A percentile compares a stretch with the other conserved stretches of the same genome.
These are phyloP conservation scores for Exobasidium cylindrosporum DNA, from an alignment of 1,284 basidiomycete genomes.

Conservation along the genomic window DNA sequence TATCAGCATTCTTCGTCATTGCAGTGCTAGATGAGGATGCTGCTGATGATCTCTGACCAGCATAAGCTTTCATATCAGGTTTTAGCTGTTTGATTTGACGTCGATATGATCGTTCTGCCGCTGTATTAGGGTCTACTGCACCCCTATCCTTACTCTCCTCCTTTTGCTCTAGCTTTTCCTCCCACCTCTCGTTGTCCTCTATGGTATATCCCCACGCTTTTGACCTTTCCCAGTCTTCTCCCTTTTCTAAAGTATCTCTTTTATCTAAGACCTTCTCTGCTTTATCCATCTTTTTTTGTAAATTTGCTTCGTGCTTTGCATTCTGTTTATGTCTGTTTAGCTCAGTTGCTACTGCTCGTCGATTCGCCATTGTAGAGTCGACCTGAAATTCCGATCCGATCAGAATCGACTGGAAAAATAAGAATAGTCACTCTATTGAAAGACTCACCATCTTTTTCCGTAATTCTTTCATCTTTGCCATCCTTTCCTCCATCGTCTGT, in stretches of 20 bases:
- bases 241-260: slow-evolving; percentile 79
- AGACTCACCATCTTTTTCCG: slow-evolving; percentile 71
- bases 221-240: slow-evolving; percentile 68
- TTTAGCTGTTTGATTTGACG: slow-evolving; percentile 82
- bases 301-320: slow-evolving; percentile 1
- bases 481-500: slow-evolving; percentile 69
- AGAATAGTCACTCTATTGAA: background rate
- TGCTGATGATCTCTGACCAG: slow-evolving; percentile 73
- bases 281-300: slow-evolving; percentile 56
- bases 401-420: background rate
- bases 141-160: slow-evolving; percentile 73
- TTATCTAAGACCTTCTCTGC: slow-evolving; percentile 82
- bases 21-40: background rate
- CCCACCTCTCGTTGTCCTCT: slow-evolving; percentile 91
- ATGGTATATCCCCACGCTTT: slow-evolving; percentile 92
- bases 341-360: slow-evolving; percentile 26
- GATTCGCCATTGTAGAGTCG: slow-evolving; percentile 42
- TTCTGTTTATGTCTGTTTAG: slow-evolving; percentile 13
- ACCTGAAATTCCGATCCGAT: too few species aligned
- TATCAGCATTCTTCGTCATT: background rate
- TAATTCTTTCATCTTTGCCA: slow-evolving; percentile 72
- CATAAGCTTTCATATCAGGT: slow-evolving; percentile 79
- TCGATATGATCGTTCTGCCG: slow-evolving; percentile 82
- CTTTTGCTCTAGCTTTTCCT: slow-evolving; percentile 76
- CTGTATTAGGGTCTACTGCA: slow-evolving; percentile 72